Base-by-base conservation (phyloP, 1,284 basidiomycete species). In the Kwoniella shivajii region DNA sequence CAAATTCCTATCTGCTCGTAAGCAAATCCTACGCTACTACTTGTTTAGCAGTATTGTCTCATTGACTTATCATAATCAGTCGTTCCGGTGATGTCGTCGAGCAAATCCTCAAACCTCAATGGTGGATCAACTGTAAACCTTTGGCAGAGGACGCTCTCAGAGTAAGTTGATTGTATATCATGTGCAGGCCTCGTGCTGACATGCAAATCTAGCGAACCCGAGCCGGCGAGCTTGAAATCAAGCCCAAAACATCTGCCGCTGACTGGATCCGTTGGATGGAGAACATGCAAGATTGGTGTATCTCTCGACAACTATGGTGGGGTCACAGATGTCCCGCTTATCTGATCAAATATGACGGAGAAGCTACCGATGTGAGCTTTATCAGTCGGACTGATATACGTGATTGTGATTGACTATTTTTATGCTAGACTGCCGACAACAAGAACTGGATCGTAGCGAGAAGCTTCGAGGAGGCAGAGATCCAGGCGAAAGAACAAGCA, bases 291-390 rank as follows among this genome's bases (percentile, higher is more conserved):
- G 96, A 99, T 75, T 99, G 96, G 96, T 99, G 96, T 80, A 90
- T 99, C 68, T 98, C 94, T 7, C 89, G 96, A 58, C 96, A 99
- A 75, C 83, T 99, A 13, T 99, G 96, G 96, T 99, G 95, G 95
- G 95, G 96, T 47, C 96, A 99, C 76, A 85, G 95, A 60, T 90
- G 88, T 75, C 96, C 96, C 7, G 96, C 93, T 0, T 99, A 97
- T 81, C 89, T 94, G 66, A 87, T 97, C 56, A 84, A 85, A 55
- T 86, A 97, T 59, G 89, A 95, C 61, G 94, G 92, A 16, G 78
- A 84, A 64, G 81, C 83, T 13, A 85, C 87, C 59, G 88, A 95
- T 64, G 88, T 89, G 68, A 69, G 85, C 78, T 46, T 4, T 49
- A 27, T 22, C 33, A 10, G 39, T 4, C 64, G 11, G 46, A 30